Evolutionary conservation across 2,329 filamentous ascomycete species (phyloP), one percentile per base, ranked within the genome.

Genomic region (Thielaviopsis euricoi): DNA sequence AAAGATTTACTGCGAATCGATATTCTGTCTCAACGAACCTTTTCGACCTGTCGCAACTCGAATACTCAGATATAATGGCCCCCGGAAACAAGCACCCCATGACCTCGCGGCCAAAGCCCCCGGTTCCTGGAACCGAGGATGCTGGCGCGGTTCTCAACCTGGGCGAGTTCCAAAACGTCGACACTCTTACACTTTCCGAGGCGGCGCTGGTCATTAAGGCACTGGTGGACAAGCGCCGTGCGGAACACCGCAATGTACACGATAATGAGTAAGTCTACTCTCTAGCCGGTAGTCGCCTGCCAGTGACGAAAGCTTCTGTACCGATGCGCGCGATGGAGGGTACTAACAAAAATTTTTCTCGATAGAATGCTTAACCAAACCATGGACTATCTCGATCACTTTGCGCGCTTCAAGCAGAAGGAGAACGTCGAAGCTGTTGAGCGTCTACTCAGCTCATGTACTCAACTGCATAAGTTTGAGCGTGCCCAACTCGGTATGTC

Each of bases 361-460:
- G 29, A 26, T 58, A 86, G 82, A 67, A 89, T 90, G 70, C 78
- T 95, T 58, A 83, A 81, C 62, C 90, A 95, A 70, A 96, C 91
- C 25, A 79, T 89, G 63, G 88, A 90, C 67, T 97, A 98, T 72
- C 82, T 97, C 57, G 89, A 95, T 66, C 83, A 89, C 62, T 98
- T 98, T 72, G 86, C 90, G 19, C 87, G 93, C 40, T 97, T 97
- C 79, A 95, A 95, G 74, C 84, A 90, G 66, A 89, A 91, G 70
- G 88, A 95, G 70, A 93, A 93, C 64, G 87, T 95, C 67, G 87
- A 95, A 73, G 87, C 89, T n/a, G 89, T 97, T 33, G 89, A 95
- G 71, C 82, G 88, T 60, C 75, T 96, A 65, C 78, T 96, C 62
- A 86, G 86, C 64, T 80, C 85, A 60, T 86, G 89, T 67, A 81